A percentile compares a stretch with the other conserved stretches of the same genome.
Evolutionary conservation across 2,329 filamentous ascomycete species (phyloP).

Genomic region (Colletotrichum sublineola): DNA sequence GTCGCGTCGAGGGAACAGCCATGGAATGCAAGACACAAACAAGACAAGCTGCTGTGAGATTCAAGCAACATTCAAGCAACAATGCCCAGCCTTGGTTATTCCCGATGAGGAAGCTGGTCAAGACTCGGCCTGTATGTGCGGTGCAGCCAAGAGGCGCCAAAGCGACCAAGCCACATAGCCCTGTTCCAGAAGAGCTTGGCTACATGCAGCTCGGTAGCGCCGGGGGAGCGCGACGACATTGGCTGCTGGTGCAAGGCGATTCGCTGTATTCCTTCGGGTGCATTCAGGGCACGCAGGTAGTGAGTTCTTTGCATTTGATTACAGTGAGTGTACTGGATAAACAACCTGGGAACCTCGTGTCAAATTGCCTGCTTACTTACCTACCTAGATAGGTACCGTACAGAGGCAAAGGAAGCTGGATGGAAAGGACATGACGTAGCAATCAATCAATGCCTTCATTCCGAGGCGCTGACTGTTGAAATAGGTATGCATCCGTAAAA

Average conservation of each 20-base stretch:
- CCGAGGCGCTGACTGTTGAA: no score
- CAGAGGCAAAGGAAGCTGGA: no score
- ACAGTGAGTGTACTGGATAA: no score
- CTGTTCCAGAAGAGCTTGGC: conserved; percentile 40
- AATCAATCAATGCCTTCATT: no score
- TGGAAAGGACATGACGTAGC: no score
- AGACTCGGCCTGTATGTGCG: conserved; percentile 9
- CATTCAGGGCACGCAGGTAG: no score
- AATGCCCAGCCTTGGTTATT: conserved; percentile 21
- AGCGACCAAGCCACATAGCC: conserved; percentile 36
- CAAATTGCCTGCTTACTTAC: no score
- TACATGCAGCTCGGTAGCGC: conserved; percentile 36
- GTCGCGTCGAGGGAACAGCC: neutral
- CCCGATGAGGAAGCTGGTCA: conserved; percentile 34
- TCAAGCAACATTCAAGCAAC: conserved; percentile 42
- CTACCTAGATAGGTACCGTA: no score
- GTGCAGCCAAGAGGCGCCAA: conserved; percentile 35
- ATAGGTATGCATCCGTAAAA: neutral
- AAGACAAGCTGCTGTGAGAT: conserved; percentile 16
- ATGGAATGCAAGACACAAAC: neutral
- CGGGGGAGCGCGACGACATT: conserved; percentile 22
- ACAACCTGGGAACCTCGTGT: no score
- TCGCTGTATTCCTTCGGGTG: neutral
- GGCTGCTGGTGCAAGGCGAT: neutral
- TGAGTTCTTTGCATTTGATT: no score